These are phyloP conservation scores for Kuraishia capsulata DNA, from an alignment of 805 yeast species.

Conservation along the genomic window DNA sequence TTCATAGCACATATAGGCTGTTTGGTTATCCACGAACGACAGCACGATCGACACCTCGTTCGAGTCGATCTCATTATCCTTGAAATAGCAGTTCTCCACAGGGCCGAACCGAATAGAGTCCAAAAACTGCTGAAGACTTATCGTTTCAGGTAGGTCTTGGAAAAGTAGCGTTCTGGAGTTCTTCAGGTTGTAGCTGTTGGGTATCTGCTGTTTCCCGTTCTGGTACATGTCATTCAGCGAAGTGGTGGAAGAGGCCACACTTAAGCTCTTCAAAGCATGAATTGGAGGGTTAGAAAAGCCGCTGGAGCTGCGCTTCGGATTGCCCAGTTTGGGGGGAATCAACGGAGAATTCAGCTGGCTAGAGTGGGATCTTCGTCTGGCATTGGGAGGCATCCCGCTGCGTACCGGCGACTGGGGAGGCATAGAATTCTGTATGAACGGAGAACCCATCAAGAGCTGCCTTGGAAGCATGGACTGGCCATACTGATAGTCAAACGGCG, in stretches of 20 bases:
- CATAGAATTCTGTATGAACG: constrained; percentile 43
- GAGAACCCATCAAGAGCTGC: constrained; percentile 51
- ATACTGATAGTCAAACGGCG: constrained; percentile 53
- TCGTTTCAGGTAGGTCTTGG: constrained; percentile 9
- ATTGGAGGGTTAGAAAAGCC: neutral
- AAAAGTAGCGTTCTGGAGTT: constrained; percentile 17
- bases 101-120: constrained; percentile 49
- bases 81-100: constrained; percentile 45
- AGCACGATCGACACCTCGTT: constrained; percentile 8
- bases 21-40: constrained; percentile 14
- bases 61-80: constrained; percentile 2
- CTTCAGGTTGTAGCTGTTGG: constrained; percentile 8
- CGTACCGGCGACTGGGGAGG: constrained; percentile 11
- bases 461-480: constrained; percentile 57
- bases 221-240: constrained; percentile 5
- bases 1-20: constrained; percentile 13
- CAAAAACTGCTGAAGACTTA: constrained; percentile 22
- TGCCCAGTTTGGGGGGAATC: constrained; percentile 9
- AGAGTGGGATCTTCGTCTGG: neutral
- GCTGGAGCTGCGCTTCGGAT: constrained; percentile 5
- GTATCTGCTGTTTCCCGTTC: too few relatives aligned
- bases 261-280: neutral
- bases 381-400: neutral
- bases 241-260: constrained; percentile 6
- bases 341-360: constrained; percentile 4